Conservation (phyloP, 805 yeast genomes). For the Metschnikowia corniflorae region DNA sequence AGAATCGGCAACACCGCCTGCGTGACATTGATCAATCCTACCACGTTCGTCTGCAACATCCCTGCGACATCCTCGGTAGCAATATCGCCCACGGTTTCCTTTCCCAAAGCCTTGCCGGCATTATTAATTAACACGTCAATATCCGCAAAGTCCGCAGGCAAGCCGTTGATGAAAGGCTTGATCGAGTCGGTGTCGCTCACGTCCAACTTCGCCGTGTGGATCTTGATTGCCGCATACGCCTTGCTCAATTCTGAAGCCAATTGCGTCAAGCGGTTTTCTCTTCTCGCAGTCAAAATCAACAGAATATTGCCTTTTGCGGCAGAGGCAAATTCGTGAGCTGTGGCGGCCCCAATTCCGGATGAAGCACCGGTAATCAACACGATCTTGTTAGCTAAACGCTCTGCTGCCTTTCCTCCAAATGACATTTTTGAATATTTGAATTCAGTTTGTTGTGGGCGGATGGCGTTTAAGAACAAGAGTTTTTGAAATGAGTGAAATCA, state of each 20-base stretch:
- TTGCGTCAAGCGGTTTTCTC: slow-evolving; percentile 26
- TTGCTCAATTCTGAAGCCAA: slow-evolving; percentile 25
- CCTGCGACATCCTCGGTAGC: slow-evolving; percentile 29
- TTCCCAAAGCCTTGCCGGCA: slow-evolving; percentile 40
- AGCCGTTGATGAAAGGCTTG: slow-evolving; percentile 24
- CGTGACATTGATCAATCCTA: slow-evolving; percentile 35
- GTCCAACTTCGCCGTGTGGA: slow-evolving; percentile 32
- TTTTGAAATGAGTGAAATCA: too few species aligned
- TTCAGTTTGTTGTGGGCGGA: too few species aligned
- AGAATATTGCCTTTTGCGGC: slow-evolving; percentile 37
- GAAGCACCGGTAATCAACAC: slow-evolving; percentile 78
- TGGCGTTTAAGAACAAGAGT: too few species aligned
- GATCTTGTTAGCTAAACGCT: slow-evolving; percentile 35
- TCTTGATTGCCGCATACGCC: slow-evolving; percentile 24
- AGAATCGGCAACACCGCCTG: slow-evolving; percentile 37
- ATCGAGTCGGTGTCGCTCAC: slow-evolving; percentile 28
- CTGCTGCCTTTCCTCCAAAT: slow-evolving; percentile 36
- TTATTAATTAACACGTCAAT: slow-evolving; percentile 38
- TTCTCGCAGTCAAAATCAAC: slow-evolving; percentile 37
- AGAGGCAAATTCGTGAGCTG: slow-evolving; percentile 81
- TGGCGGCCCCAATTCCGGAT: slow-evolving; percentile 91
- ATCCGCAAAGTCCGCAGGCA: slow-evolving; percentile 34
- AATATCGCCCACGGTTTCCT: slow-evolving; percentile 29
- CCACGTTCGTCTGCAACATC: slow-evolving; percentile 37
- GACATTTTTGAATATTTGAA: slow-evolving; percentile 23